Base-by-base conservation (phyloP, 2,329 filamentous ascomycete genomes). In the Hymenoscyphus fructigenus region DNA sequence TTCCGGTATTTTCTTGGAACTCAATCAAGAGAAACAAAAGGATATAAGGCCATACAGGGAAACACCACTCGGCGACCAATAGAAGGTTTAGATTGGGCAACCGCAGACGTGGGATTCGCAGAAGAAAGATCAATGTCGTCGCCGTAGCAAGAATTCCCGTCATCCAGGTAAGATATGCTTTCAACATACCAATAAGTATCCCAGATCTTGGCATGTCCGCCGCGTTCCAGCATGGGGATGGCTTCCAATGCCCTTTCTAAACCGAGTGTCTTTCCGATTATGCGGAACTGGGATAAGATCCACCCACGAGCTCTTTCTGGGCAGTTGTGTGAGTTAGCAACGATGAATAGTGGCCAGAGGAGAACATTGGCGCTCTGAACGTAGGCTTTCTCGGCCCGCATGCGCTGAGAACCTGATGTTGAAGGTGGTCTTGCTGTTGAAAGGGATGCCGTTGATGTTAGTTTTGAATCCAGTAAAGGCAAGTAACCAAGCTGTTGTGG, bases 271-370 rank as follows among this genome's bases (percentile, higher is more conserved):
- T 50, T 50, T 20, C 44, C 44, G n/a, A 50, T 50, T 23, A 50
- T 50, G 3, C 10, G 44, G 44, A 50, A 50, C 17, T 23, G 44
- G 44, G 17, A n/a, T n/a, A 23, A 2, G 41, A 47, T 47, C 41
- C 41, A 47, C 9, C n/a, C 10, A 14, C 10, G 9, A 6, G 44
- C 44, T 50, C 44, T 50, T 50, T 50, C 44, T 12, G 44, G 44
- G n/a, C 44, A 50, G 23, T 20, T 23, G 3, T 20, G 6, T 12
- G 62, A 60, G 34, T 61, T 64, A 1, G 62, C 62, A 14, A 26
- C 57, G 6, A 53, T 28, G n/a, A 64, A 66, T 3, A 66, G 60
- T 0, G 65, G 65, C 65, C 65, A 66, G 5, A 65, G 47, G 26
- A 65, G 60, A 9, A 57, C 53, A 20, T 67, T 63, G 14, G 57